Conservation (phyloP, 371 early-diverging fungal species). For the Lichtheimia corymbifera region DNA sequence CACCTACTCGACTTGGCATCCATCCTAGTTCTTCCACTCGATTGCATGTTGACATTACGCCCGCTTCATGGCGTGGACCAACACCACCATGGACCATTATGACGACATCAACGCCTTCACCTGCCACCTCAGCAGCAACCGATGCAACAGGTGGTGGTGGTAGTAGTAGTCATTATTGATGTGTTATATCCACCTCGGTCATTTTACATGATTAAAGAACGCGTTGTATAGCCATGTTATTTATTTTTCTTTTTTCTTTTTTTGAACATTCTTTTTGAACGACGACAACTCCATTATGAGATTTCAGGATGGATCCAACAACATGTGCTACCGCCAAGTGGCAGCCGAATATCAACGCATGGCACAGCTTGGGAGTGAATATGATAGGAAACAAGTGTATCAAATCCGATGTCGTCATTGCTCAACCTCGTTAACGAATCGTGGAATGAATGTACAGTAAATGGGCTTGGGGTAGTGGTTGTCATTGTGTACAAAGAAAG, state of each 20-base stretch:
- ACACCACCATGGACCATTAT: slow-evolving; percentile 22
- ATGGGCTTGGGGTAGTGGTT: neutral
- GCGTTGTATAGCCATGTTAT: neutral
- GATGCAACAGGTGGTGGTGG: neutral
- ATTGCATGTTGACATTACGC: neutral
- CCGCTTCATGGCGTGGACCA: slow-evolving; percentile 14
- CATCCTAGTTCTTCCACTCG: neutral
- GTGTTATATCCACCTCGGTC: neutral
- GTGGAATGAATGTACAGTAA: slow-evolving; percentile 39
- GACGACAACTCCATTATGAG: neutral
- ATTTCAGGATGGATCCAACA: slow-evolving; percentile 1
- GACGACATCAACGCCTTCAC: neutral
- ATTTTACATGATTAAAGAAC: neutral
- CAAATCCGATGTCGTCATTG: slow-evolving; percentile 41
- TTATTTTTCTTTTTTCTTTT: neutral
- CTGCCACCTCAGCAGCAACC: neutral
- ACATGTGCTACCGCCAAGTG: slow-evolving; percentile 14
- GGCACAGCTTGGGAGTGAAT: slow-evolving; percentile 25
- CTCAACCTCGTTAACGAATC: slow-evolving; percentile 27
- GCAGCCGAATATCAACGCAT: slow-evolving; percentile 30
- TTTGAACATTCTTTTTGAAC: neutral
- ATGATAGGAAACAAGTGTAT: slow-evolving; percentile 41
- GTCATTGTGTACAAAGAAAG: neutral
- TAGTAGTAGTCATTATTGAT: neutral
- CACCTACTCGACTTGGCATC: neutral